Conservation (phyloP, 306 rosid genomes). For the Myrica gale region DNA sequence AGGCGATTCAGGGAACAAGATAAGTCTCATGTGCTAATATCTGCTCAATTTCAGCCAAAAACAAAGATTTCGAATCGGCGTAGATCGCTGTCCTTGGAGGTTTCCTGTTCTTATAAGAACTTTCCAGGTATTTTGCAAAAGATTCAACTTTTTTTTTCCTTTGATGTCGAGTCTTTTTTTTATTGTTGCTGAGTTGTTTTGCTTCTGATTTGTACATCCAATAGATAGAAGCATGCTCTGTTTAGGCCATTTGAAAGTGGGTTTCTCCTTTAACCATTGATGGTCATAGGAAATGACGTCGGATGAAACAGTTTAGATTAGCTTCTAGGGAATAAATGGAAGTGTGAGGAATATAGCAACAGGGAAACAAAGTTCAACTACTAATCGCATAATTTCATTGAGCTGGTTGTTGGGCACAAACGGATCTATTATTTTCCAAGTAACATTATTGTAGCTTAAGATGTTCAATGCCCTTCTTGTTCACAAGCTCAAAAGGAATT, state of each 20-base stretch:
- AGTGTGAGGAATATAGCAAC: too few relatives aligned
- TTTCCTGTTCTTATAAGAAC: conserved; percentile 52
- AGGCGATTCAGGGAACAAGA: conserved; percentile 32
- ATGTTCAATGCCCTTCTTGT: not conserved
- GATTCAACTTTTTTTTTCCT: not conserved
- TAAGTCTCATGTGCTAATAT: conserved; percentile 37
- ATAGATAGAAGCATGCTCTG: not conserved
- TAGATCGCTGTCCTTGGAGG: conserved; percentile 37
- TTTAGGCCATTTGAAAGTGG: not conserved
- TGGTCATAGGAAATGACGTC: not conserved
- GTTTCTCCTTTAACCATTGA: not conserved
- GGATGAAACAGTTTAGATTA: not conserved
- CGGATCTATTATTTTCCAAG: not conserved
- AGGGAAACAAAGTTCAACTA: too few relatives aligned
- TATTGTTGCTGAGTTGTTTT: not conserved
- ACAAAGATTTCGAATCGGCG: conserved; percentile 32
- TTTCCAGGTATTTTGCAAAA: conserved; percentile 51
- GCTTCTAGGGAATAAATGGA: not conserved
- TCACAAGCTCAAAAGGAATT: not conserved
- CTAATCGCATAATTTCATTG: not conserved
- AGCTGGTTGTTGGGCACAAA: not conserved
- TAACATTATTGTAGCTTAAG: not conserved
- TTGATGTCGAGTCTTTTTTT: not conserved
- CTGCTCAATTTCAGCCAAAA: conserved; percentile 33
- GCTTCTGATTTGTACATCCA: not conserved